Percentiles rank a stretch among this genome's conserved stretches.
Conservation (phyloP, 2,329 filamentous ascomycete genomes). For the Colletotrichum sp. region DNA sequence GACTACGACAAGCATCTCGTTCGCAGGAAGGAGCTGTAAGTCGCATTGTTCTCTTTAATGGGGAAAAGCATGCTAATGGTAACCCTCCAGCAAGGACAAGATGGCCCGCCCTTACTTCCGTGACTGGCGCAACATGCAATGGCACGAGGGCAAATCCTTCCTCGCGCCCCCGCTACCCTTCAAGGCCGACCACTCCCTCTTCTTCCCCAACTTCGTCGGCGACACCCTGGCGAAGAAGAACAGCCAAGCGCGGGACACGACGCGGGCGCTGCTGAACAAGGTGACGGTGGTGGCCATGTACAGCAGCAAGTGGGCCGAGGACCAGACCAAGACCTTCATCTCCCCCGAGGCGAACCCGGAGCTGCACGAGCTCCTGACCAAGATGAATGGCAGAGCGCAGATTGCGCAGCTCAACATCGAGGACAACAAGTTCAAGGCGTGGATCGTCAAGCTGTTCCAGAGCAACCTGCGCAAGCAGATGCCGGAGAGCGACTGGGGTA, state of each 20-base stretch:
- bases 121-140: conserved; percentile 86
- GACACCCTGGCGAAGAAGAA: conserved; percentile 70
- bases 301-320: conserved; percentile 84
- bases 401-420: conserved; percentile 88
- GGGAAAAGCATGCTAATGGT: background rate
- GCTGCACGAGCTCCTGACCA: conserved; percentile 66
- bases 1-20: conserved; percentile 85
- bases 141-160: conserved; percentile 92
- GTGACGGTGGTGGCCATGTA: conserved; percentile 83
- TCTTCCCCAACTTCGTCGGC: conserved; percentile 91
- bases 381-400: conserved; percentile 62
- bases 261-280: conserved; percentile 73
- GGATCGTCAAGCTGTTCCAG: conserved; percentile 63
- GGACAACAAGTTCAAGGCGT: conserved; percentile 73
- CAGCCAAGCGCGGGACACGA: conserved; percentile 69
- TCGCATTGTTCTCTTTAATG: too few species aligned
- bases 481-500: conserved; percentile 58
- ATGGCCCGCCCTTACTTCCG: conserved; percentile 91
- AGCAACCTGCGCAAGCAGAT: conserved; percentile 56
- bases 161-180: conserved; percentile 85
- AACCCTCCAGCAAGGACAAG: conserved; percentile 65
- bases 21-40: conserved; percentile 76
- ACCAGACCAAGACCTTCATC: conserved; percentile 77
- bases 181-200: conserved; percentile 80
- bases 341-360: conserved; percentile 69